A percentile compares a stretch with the other conserved stretches of the same genome.
Conservation (phyloP, 148 eudicot species). For the Rhododendron ferrugineum region DNA sequence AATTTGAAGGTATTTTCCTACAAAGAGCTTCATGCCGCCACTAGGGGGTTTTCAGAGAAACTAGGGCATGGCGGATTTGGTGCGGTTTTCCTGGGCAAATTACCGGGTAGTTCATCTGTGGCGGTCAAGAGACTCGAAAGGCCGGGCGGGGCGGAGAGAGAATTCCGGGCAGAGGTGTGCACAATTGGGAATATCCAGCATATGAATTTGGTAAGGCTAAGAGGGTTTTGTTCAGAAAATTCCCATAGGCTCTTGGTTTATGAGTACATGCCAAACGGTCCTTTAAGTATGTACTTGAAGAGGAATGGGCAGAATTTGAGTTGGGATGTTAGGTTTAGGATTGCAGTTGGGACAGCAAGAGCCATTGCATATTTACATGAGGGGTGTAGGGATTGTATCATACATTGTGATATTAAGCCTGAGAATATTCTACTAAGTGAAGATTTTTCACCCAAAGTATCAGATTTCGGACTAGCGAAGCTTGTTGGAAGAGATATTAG, state of each 20-base stretch:
- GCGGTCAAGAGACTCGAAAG: slow-evolving; percentile 78
- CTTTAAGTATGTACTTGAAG: slow-evolving; percentile 53
- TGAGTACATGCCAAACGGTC: slow-evolving; percentile 79
- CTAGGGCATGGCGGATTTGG: slow-evolving; percentile 87
- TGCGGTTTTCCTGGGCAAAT: slow-evolving; percentile 49
- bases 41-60: slow-evolving; percentile 73
- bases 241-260: slow-evolving; percentile 64
- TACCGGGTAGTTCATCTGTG: slow-evolving; percentile 36
- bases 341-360: slow-evolving; percentile 72
- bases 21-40: slow-evolving; percentile 69
- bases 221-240: slow-evolving; percentile 69
- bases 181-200: slow-evolving; percentile 82
- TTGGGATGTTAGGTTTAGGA: slow-evolving; percentile 63
- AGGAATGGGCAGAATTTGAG: slow-evolving; percentile 41
- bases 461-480: slow-evolving; percentile 83
- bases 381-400: slow-evolving; percentile 67
- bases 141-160: slow-evolving; percentile 68
- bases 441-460: slow-evolving; percentile 56
- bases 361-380: slow-evolving; percentile 80
- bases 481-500: slow-evolving; percentile 74
- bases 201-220: slow-evolving; percentile 70
- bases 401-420: slow-evolving; percentile 83
- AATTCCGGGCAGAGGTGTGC: slow-evolving; percentile 79
- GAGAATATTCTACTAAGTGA: slow-evolving; percentile 66
- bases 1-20: slow-evolving; percentile 67